Base-by-base conservation (phyloP, 2,329 filamentous ascomycete genomes). In the Thermomyces lanuginosus region DNA sequence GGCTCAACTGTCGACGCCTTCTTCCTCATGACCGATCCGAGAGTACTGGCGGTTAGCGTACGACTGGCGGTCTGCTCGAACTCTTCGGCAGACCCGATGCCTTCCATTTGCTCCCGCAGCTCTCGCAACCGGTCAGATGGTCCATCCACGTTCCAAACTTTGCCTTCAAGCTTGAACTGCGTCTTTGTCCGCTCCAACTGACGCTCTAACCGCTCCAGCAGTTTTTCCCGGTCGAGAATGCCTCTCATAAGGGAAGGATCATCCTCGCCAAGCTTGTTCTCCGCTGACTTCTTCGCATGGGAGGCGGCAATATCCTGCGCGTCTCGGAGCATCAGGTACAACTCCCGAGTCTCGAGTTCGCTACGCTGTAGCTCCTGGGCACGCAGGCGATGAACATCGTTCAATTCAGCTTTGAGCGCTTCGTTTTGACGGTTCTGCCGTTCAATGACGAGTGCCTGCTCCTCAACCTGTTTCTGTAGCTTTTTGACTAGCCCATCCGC, bases 291-390 rank as follows among this genome's bases (percentile, higher is more conserved):
- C 46, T 70, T 65, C n/a, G 82, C 79, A 42, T 81, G 80, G 3
- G 86, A 83, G 13, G 83, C 84, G 23, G 86, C 86, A 38, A 93
- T 82, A 45, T 98, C 86, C 54, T 95, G 86, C 19, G 89, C 86
- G 54, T 98, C 89, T 34, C 86, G 74, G 37, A 98, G 75, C 89
- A 98, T 98, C 30, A 98, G 76, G 53, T 95, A 98, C 12, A 98
- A 60, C 55, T 98, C 89, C 58, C 89, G 69, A 2, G 86, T 95
- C 56, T 98, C 89, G 16, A 98, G 62, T 55, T 98, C 89, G 45
- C 92, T 92, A 27, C 89, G 71, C 55, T 95, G 89, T 18, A 91
- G 67, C 49, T 95, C 86, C 51, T 91, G 84, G 10, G 80, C 78
- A 34, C 86, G 71, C 36, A 93, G 60, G 8, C 81, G 73, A 51